Percentiles rank a stretch among this genome's conserved stretches.
phyloP scores from a whole-genome alignment of 345 rosid genomes.

The Boechera divaricarpa region DNA sequence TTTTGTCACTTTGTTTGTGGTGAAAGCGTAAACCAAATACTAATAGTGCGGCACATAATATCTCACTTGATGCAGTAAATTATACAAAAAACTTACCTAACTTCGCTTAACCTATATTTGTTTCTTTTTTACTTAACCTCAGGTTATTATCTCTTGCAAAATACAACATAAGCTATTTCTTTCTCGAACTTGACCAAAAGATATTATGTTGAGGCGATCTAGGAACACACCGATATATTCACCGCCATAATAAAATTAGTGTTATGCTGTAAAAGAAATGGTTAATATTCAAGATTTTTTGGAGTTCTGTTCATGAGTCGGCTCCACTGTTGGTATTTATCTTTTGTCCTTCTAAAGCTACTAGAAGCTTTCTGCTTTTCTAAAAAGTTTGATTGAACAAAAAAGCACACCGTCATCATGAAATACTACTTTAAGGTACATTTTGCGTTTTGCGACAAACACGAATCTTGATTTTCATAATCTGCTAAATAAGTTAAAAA shows the following conservation, averaged over 20 bases:
- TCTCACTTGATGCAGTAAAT: no score
- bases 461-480: neutral
- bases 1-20: neutral
- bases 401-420: neutral
- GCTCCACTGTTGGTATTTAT: no score
- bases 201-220: neutral
- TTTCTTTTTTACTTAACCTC: neutral
- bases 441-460: neutral
- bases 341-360: neutral
- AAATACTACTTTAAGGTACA: neutral
- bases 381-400: neutral
- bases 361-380: neutral
- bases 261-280: no score
- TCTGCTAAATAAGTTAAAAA: neutral
- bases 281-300: no score
- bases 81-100: neutral
- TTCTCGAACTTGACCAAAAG: neutral
- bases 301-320: no score
- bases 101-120: neutral
- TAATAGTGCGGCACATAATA: no score
- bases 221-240: neutral
- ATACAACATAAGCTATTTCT: neutral
- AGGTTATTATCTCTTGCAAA: neutral
- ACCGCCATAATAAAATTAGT: neutral
- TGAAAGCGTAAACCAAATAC: conserved; percentile 13